These are phyloP conservation scores for Juglanconis sp. DNA, from an alignment of 2,329 filamentous ascomycete species.

Conservation along the genomic window DNA sequence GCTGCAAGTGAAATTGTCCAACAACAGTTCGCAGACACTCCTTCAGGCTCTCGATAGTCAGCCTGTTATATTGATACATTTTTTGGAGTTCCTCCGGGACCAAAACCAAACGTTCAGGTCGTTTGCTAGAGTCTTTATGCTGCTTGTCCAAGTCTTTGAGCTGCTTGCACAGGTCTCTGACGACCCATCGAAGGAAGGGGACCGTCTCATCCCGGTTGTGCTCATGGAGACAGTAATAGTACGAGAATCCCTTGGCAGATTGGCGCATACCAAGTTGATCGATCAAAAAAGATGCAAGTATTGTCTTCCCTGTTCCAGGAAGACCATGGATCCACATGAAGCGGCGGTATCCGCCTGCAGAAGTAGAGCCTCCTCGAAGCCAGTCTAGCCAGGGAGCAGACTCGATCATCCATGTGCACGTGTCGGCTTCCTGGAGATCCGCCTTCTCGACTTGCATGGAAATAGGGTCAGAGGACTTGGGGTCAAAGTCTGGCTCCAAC, in stretches of 20 bases:
- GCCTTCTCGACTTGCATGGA: neutral
- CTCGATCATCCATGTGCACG: slow-evolving; percentile 3
- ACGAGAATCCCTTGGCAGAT: neutral
- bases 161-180: slow-evolving; percentile 1
- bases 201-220: neutral
- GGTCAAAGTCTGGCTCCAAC: neutral
- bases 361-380: neutral
- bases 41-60: neutral
- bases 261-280: neutral
- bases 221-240: slow-evolving; percentile 10
- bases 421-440: neutral
- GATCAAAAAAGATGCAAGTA: slow-evolving; percentile 5
- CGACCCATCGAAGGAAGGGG: slow-evolving; percentile 3
- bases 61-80: neutral
- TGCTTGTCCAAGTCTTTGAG: neutral
- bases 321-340: slow-evolving; percentile 12
- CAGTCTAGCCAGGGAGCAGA: neutral
- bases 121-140: neutral
- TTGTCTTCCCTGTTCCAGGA: slow-evolving; percentile 2
- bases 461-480: neutral
- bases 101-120: neutral
- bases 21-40: neutral
- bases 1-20: neutral
- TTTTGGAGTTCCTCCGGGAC: neutral
- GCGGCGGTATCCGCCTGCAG: neutral